Evolutionary conservation across 2,329 filamentous ascomycete species (phyloP), one percentile per base, ranked within the genome.

Genomic region (Ophiobolus disseminans): DNA sequence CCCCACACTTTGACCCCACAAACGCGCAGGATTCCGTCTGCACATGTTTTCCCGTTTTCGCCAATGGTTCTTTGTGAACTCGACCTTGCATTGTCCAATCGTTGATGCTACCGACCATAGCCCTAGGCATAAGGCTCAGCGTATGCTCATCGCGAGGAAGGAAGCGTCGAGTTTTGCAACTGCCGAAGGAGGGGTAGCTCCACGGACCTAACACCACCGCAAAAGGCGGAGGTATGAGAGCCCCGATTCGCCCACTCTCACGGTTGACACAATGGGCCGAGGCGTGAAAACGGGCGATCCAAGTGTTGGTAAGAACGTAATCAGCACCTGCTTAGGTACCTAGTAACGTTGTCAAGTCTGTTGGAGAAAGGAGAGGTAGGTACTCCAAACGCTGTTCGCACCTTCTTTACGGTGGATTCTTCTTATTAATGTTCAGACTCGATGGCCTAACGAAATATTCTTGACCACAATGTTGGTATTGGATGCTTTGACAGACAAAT

Each of bases 171-270:
- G 40, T 35, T 38, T 35, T 48, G 40, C 53, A 68, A 65, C 62
- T 66, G 64, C 62, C 64, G 63, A 67, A 40, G 58, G 60, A 25
- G 41, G 31, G 31, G 32, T 30, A 60, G 47, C 51, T 55, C 40
- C 44, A 57, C 46, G 44, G 37, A 31, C 16, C 41, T 17, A 41
- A 25, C 26, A 37, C 32, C 44, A 20, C 22, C 47, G 49, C 38
- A 48, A 45, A 49, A 47, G 47, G 47, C 55, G 49, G 55, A 56
- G 44, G 48, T 54, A 31, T 14, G 17, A 32, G 37, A 19, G 26
- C 42, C 22, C 37, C 42, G 36, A 58, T 56, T 58, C 53, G 55
- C 48, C 50, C 21, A 16, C 14, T 8, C n/a, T 16, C 3, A 14
- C 41, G 50, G 53, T 30, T 39, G 9, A 50, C 44, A 14, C 30